Conservation (phyloP, 2,329 filamentous ascomycete genomes). For the Curvularia sp. region DNA sequence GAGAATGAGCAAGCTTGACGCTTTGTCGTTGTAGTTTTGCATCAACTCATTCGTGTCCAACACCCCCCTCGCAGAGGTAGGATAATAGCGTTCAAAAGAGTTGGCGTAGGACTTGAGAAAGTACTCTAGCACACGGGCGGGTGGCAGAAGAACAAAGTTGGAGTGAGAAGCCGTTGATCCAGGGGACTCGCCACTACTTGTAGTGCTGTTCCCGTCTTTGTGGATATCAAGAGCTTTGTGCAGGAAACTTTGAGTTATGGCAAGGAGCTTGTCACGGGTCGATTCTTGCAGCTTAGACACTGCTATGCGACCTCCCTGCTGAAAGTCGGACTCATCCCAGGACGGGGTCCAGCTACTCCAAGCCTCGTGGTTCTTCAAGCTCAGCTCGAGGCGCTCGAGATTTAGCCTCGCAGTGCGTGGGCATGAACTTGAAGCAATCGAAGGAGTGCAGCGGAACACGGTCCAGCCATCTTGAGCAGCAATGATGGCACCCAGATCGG, state of each 20-base stretch:
- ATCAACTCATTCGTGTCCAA: conserved; percentile 73
- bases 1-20: conserved; percentile 69
- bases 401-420: conserved; percentile 60
- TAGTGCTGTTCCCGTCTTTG: conserved; percentile 57
- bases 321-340: conserved; percentile 58
- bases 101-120: conserved; percentile 71
- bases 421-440: conserved; percentile 57
- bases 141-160: conserved; percentile 71
- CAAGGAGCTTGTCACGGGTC: conserved; percentile 72
- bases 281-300: conserved; percentile 60
- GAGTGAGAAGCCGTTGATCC: conserved; percentile 58
- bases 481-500: conserved; percentile 57
- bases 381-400: conserved; percentile 60
- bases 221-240: conserved; percentile 75
- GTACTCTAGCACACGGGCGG: conserved; percentile 69
- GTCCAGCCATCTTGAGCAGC: conserved; percentile 61
- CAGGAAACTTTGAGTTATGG: conserved; percentile 73
- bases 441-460: conserved; percentile 60
- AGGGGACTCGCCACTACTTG: conserved; percentile 54
- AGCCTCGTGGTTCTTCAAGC: conserved; percentile 58
- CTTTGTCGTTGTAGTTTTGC: conserved; percentile 66
- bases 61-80: conserved; percentile 64
- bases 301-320: conserved; percentile 55
- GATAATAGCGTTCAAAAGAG: conserved; percentile 71
- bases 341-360: conserved; percentile 61